Conservation (phyloP, 1,139 yeast species). For the Nakaseomyces sp. region DNA sequence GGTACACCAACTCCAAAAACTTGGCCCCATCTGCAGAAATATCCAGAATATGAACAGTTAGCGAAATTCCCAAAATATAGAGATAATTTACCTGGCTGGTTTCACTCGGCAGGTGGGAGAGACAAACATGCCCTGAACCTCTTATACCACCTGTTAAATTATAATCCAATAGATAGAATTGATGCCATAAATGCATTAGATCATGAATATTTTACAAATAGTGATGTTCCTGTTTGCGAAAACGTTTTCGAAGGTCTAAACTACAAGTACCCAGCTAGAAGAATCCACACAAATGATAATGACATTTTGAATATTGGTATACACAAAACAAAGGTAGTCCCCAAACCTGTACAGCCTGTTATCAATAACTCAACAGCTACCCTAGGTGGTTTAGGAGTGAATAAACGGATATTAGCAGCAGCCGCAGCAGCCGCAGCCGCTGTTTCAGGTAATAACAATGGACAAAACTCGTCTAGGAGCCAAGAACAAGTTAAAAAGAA, state of each 20-base stretch:
- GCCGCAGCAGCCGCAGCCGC: constrained; percentile 34
- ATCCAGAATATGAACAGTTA: constrained; percentile 74
- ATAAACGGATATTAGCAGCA: constrained; percentile 30
- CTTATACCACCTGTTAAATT: constrained; percentile 55
- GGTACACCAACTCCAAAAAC: constrained; percentile 72
- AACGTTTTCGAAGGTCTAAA: constrained; percentile 62
- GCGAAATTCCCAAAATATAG: constrained; percentile 58
- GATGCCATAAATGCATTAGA: constrained; percentile 67
- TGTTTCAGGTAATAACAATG: constrained; percentile 23
- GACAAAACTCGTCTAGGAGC: constrained; percentile 15
- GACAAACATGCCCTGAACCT: constrained; percentile 62
- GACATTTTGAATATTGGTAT: constrained; percentile 40
- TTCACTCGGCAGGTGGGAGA: constrained; percentile 65
- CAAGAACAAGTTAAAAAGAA: constrained; percentile 27
- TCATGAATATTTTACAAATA: constrained; percentile 60
- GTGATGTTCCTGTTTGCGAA: constrained; percentile 53
- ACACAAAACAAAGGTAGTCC: constrained; percentile 18
- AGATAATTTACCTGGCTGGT: constrained; percentile 73
- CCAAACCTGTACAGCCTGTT: constrained; percentile 20
- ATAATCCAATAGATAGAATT: constrained; percentile 75
- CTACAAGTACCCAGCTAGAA: constrained; percentile 59
- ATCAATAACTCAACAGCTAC: constrained; percentile 20
- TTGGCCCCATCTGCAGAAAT: constrained; percentile 73
- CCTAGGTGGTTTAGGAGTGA: constrained; percentile 30
- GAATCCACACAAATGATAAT: constrained; percentile 70